A percentile compares a stretch with the other conserved stretches of the same genome.
These are phyloP conservation scores for Aspergillus unguis DNA, from an alignment of 2,329 filamentous ascomycete species.

Conservation along the genomic window DNA sequence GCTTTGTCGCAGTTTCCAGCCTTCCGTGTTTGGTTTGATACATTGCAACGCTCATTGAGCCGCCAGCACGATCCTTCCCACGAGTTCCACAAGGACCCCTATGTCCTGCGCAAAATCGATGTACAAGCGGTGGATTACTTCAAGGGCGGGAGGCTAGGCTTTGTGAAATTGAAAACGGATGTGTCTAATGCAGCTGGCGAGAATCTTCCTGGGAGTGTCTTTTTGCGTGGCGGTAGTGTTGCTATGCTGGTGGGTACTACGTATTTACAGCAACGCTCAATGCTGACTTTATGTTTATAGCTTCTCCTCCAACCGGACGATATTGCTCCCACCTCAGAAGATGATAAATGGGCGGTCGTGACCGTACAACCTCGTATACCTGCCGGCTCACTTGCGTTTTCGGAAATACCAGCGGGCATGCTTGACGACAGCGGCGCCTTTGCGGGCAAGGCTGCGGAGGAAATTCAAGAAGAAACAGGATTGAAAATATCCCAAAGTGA, in stretches of 20 bases:
- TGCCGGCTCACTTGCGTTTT: constrained; percentile 52
- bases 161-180: constrained; percentile 54
- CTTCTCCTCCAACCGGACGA: constrained; percentile 56
- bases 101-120: constrained; percentile 50
- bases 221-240: constrained; percentile 57
- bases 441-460: constrained; percentile 53
- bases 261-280: background rate
- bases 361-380: constrained; percentile 58
- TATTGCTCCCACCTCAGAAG: constrained; percentile 38
- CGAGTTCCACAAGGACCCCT: constrained; percentile 52
- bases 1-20: constrained; percentile 51
- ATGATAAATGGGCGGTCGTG: constrained; percentile 50
- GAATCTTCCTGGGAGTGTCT: constrained; percentile 55
- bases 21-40: constrained; percentile 54
- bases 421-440: constrained; percentile 55
- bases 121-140: constrained; percentile 57
- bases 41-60: constrained; percentile 48
- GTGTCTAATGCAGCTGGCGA: constrained; percentile 53
- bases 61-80: constrained; percentile 47
- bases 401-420: constrained; percentile 61
- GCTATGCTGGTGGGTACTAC: constrained; percentile 49
- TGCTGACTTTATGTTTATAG: constrained; percentile 26
- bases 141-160: constrained; percentile 49
- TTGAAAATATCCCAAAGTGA: constrained; percentile 50
- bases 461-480: constrained; percentile 57